Percentiles rank a stretch among this genome's conserved stretches.
These are phyloP conservation scores for Pyrus bretschneideri DNA, from an alignment of 306 rosid genomes.

Conservation along the genomic window DNA sequence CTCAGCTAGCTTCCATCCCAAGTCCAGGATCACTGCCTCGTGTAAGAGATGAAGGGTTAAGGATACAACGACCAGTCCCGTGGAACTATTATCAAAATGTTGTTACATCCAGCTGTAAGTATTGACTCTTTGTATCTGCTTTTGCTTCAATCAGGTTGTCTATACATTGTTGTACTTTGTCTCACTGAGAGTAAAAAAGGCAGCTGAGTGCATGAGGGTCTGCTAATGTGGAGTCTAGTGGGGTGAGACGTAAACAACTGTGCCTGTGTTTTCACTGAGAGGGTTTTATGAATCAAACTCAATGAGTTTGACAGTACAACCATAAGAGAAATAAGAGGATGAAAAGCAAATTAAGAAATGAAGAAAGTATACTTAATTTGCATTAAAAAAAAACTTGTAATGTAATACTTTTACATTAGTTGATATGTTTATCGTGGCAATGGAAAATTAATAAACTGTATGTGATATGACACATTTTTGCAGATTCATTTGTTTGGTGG, in stretches of 20 bases:
- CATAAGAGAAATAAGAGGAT: not conserved
- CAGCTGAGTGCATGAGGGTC: not conserved
- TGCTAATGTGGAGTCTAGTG: not conserved
- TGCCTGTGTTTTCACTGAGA: not conserved
- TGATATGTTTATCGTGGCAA: not conserved
- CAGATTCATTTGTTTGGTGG: conserved; percentile 99
- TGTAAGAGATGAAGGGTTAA: conserved; percentile 48
- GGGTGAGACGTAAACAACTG: not conserved
- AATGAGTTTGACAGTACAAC: not conserved
- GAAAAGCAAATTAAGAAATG: not conserved
- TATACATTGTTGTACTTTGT: not conserved
- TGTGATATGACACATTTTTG: conserved; percentile 8
- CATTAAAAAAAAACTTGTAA: not conserved
- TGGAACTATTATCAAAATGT: conserved; percentile 97
- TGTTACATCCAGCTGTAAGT: conserved; percentile 94
- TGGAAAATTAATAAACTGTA: not conserved
- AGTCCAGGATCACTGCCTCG: conserved; percentile 72
- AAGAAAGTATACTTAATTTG: not conserved
- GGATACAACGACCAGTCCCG: conserved; percentile 72
- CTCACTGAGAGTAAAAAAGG: not conserved
- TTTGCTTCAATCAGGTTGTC: not conserved
- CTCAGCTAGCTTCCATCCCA: conserved; percentile 71
- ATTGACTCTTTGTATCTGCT: conserved; percentile 8
- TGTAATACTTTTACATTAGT: not conserved
- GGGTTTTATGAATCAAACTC: not conserved